Evolutionary conservation across 805 yeast genomes (phyloP).

Genomic region (Isabelozyma heimii): DNA sequence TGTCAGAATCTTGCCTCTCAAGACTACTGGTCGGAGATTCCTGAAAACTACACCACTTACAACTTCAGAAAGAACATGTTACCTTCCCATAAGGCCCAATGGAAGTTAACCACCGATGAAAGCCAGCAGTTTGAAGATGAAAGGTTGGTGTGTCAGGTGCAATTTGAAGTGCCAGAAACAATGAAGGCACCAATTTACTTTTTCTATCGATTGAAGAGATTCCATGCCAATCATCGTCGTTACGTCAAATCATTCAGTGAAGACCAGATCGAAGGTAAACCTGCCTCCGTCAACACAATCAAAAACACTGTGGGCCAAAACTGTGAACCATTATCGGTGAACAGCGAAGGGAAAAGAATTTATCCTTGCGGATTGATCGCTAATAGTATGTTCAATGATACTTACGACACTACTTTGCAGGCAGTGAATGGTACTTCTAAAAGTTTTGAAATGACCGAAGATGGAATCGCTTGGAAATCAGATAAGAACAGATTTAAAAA

Average conservation of each 20-base stretch:
- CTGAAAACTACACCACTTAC: conserved; percentile 37
- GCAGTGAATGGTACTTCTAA: conserved; percentile 36
- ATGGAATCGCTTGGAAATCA: conserved; percentile 42
- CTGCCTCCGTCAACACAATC: conserved; percentile 30
- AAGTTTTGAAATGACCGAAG: conserved; percentile 32
- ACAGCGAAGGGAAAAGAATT: conserved; percentile 46
- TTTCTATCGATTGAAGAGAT: conserved; percentile 39
- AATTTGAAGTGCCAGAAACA: conserved; percentile 32
- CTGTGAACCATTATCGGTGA: conserved; percentile 39
- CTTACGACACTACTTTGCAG: conserved; percentile 37
- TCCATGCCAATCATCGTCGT: conserved; percentile 44
- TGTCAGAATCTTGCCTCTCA: conserved; percentile 34
- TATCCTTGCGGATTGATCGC: conserved; percentile 88
- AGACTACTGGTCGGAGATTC: conserved; percentile 33
- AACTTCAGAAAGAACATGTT: conserved; percentile 24
- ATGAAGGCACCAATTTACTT: conserved; percentile 40
- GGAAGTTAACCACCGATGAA: conserved; percentile 37
- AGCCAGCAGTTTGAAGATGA: conserved; percentile 49
- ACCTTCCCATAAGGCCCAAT: conserved; percentile 22
- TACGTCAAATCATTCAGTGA: conserved; percentile 43
- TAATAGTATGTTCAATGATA: conserved; percentile 76
- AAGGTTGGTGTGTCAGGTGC: conserved; percentile 43
- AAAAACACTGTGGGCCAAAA: conserved; percentile 44
- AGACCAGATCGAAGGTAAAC: conserved; percentile 41
- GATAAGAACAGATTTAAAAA: conserved; percentile 39